These are phyloP conservation scores for Penicillium coffeae DNA, from an alignment of 495 filamentous ascomycete genomes.

Conservation along the genomic window DNA sequence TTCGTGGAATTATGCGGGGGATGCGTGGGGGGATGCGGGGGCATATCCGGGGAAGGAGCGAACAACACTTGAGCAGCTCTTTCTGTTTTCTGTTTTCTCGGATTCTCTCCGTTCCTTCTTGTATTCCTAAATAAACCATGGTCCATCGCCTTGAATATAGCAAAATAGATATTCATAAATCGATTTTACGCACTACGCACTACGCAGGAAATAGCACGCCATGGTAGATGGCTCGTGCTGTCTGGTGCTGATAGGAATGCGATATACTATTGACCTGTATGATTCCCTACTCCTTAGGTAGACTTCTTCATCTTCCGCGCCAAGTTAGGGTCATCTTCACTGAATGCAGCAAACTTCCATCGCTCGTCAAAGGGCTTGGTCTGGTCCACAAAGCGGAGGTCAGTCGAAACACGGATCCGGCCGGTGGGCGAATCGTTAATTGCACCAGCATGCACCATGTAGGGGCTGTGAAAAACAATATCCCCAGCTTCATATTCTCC, in stretches of 20 bases:
- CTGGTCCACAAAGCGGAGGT: constrained; percentile 50
- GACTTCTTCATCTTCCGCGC: background rate
- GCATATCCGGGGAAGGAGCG: no score
- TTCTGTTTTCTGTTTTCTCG: no score
- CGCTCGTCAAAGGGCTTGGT: background rate
- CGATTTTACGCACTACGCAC: no score
- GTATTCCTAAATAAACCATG: no score
- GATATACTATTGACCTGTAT: background rate
- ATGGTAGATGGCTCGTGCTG: no score
- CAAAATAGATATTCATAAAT: no score
- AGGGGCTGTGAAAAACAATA: constrained; percentile 52
- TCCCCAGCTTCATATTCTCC: constrained; percentile 11
- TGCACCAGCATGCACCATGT: constrained; percentile 44
- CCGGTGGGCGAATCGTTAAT: constrained; percentile 46
- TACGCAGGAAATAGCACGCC: no score
- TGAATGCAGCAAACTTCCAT: background rate
- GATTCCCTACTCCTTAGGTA: background rate
- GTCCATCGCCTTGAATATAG: no score
- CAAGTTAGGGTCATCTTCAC: background rate
- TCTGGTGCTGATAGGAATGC: no score
- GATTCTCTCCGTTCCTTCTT: no score
- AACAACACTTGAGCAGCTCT: no score
- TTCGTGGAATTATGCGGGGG: background rate
- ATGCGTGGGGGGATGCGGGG: no score
- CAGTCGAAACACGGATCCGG: constrained; percentile 46